Base-by-base conservation (phyloP, 164 flowering plant species). In the Dillenia suffruticosa region DNA sequence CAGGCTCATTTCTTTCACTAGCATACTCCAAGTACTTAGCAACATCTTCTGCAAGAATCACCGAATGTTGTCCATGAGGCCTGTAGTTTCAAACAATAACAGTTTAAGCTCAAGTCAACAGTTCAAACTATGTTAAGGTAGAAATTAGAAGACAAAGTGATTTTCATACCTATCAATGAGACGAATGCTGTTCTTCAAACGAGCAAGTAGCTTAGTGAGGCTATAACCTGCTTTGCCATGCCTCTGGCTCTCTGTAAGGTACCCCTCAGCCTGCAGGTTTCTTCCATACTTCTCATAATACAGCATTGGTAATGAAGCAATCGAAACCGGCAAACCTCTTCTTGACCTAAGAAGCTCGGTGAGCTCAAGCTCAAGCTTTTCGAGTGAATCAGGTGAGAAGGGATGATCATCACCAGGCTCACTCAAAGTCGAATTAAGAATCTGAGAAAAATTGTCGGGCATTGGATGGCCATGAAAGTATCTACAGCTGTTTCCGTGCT, bases 21-120 rank as follows among this genome's bases (percentile, higher is more conserved):
- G 79, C 69, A 63, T 66, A 64, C 3, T 88, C 88, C 74, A 78
- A 60, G 71, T 74, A 89, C 66, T 75, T 84, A 1, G 77, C 63
- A 45, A 82, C 87, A 75, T 94, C 95, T 77, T 93, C 94, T 0
- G 95, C 85, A 71, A 93, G 76, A 45, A 90, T 70, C 3, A 93
- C 85, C 0, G 89, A 69, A 74, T 88, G 98, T 63, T 93, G 97
- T 24, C 98, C 98, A 73, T 93, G 94, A 66, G 97, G 95, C 67
- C 98, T 93, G 89, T 19, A 54, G 67, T 51, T 32, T 62, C 52
- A 58, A 52, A 64, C 10, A 62, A 10, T 12, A 49, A 44, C 9
- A 2, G 55, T 56, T 59, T 45, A 32, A 32, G 40, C 40, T 32
- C 7, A 32, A 32, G 5, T 32, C 40, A 32, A 32, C 40, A 32